A percentile compares a stretch with the other conserved stretches of the same genome.
phyloP scores from a whole-genome alignment of 1,139 yeast genomes.

The Yamadazyma siamensis region DNA sequence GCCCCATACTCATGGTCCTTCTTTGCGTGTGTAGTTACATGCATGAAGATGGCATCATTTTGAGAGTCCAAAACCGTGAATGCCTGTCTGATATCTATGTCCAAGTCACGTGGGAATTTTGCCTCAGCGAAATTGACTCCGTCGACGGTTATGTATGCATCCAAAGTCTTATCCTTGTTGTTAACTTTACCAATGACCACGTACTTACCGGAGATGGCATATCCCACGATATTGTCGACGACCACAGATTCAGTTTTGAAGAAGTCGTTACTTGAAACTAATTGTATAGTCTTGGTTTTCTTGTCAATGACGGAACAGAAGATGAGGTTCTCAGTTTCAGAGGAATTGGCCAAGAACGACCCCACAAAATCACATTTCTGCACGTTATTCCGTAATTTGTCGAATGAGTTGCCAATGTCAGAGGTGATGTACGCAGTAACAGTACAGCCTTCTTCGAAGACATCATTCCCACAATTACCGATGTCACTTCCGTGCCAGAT shows the following conservation, averaged over 20 bases:
- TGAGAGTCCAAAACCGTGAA: conserved; percentile 80
- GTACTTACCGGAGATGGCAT: conserved; percentile 50
- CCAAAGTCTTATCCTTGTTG: conserved; percentile 38
- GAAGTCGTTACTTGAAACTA: conserved; percentile 26
- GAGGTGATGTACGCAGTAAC: conserved; percentile 56
- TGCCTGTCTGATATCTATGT: conserved; percentile 66
- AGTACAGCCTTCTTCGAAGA: conserved; percentile 45
- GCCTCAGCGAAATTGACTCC: conserved; percentile 81
- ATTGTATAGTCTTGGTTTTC: conserved; percentile 18
- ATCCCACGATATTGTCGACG: conserved; percentile 36
- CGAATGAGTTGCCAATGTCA: conserved; percentile 65
- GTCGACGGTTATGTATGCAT: conserved; percentile 75
- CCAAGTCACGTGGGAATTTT: conserved; percentile 67
- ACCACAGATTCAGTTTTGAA: conserved; percentile 21
- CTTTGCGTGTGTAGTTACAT: conserved; percentile 64
- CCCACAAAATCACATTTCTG: conserved; percentile 67
- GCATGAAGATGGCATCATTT: conserved; percentile 75
- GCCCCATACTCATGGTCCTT: conserved; percentile 66
- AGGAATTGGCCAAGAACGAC: conserved; percentile 9
- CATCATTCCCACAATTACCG: conserved; percentile 39
- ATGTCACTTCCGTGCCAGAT: conserved; percentile 55
- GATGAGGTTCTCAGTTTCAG: conserved; percentile 55
- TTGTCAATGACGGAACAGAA: conserved; percentile 53
- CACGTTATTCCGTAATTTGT: conserved; percentile 47
- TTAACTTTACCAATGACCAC: conserved; percentile 65